A percentile compares a stretch with the other conserved stretches of the same genome.
phyloP scores from a whole-genome alignment of 129 eudicot species.

The Escallonia rubra region DNA sequence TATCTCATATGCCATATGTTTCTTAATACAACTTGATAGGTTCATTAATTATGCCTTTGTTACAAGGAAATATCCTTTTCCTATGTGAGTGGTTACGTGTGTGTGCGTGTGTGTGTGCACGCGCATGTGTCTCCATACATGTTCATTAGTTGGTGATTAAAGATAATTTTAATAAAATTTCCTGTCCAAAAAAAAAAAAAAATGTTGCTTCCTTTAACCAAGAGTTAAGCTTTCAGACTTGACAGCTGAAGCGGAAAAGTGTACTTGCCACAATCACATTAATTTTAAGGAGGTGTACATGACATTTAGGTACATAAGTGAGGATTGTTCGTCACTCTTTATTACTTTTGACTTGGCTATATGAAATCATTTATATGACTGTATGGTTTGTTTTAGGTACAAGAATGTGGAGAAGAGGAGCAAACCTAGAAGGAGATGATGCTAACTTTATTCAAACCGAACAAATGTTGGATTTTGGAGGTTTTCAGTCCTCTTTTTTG shows the following conservation, averaged over 20 bases:
- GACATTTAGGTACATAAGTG: slow-evolving; percentile 70
- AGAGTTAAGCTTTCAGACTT: slow-evolving; percentile 71
- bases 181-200: slow-evolving; percentile 5
- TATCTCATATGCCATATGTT: slow-evolving; percentile 12
- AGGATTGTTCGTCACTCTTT: slow-evolving; percentile 1
- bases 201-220: slow-evolving; percentile 42
- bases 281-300: slow-evolving; percentile 89
- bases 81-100: too few species aligned
- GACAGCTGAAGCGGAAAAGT: slow-evolving; percentile 52
- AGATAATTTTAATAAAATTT: neutral
- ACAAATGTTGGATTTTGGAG: slow-evolving; percentile 66
- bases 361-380: neutral
- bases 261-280: slow-evolving; percentile 58
- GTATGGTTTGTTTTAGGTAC: slow-evolving; percentile 52
- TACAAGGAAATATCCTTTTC: slow-evolving; percentile 98
- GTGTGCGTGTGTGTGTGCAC: neutral
- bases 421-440: slow-evolving; percentile 93
- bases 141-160: neutral
- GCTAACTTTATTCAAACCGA: slow-evolving; percentile 97
- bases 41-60: slow-evolving; percentile 77
- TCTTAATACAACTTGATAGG: slow-evolving; percentile 69
- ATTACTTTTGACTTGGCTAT: slow-evolving; percentile 7
- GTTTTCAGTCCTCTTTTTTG: slow-evolving; percentile 67
- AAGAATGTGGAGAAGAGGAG: slow-evolving; percentile 99
- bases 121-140: neutral